phyloP scores from a whole-genome alignment of 805 yeast species.

The Wickerhamomyces ciferrii region DNA sequence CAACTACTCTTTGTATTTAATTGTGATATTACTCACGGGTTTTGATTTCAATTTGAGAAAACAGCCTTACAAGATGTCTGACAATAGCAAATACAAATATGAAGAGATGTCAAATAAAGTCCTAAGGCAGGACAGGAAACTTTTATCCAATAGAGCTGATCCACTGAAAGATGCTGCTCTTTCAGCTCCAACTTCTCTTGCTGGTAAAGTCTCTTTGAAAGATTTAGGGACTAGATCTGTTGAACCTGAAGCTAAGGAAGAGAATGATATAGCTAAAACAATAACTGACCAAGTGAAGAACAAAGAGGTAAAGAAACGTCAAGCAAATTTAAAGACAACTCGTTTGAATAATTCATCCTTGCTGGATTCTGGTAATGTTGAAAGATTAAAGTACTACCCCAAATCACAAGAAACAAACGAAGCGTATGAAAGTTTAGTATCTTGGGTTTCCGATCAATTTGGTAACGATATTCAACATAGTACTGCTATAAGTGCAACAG shows the following conservation, averaged over 20 bases:
- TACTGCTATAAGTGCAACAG: conserved; percentile 66
- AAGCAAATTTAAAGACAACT: conserved; percentile 3
- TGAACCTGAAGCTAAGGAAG: conserved; percentile 9
- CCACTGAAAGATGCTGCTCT: conserved; percentile 39
- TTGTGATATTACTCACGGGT: not conserved
- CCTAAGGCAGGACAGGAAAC: conserved; percentile 49
- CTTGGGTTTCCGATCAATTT: conserved; percentile 50
- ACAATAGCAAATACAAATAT: conserved; percentile 39
- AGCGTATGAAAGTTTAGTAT: conserved; percentile 50
- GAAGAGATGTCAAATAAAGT: conserved; percentile 80
- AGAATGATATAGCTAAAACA: conserved; percentile 14
- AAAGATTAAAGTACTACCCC: conserved; percentile 59
- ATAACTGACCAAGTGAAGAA: conserved; percentile 12
- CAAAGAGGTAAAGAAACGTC: conserved; percentile 13
- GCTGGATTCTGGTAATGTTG: conserved; percentile 31
- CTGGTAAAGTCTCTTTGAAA: conserved; percentile 56
- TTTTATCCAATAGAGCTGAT: conserved; percentile 36
- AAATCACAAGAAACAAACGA: conserved; percentile 44
- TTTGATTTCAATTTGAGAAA: not conserved
- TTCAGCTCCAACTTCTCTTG: conserved; percentile 67
- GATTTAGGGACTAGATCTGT: conserved; percentile 58
- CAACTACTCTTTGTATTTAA: not conserved
- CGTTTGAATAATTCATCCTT: conserved; percentile 19
- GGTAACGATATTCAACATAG: conserved; percentile 76
- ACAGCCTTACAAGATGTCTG: conserved; percentile 9